These are phyloP conservation scores for Calocybe indica DNA, from an alignment of 768 basidiomycete species.

Conservation along the genomic window DNA sequence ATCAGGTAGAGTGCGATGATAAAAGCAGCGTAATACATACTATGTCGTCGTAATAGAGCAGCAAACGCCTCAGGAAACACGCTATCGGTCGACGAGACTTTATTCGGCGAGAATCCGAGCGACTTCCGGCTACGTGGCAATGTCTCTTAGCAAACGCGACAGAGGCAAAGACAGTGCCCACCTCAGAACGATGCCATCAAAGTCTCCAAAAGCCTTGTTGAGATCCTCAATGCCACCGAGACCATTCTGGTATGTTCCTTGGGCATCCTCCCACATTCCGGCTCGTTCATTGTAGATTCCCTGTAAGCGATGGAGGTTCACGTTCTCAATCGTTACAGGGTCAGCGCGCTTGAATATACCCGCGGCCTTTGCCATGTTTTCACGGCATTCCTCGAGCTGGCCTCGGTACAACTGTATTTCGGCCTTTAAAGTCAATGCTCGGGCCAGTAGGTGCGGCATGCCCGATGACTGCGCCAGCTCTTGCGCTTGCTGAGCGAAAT, in stretches of 20 bases:
- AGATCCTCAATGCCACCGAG: slow-evolving; percentile 57
- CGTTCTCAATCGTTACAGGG: slow-evolving; percentile 43
- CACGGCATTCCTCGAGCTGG: slow-evolving; percentile 49
- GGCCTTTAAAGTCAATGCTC: slow-evolving; percentile 60
- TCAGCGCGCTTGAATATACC: slow-evolving; percentile 38
- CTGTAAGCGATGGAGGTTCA: slow-evolving; percentile 48
- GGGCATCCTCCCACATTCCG: slow-evolving; percentile 39
- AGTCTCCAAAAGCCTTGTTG: slow-evolving; percentile 43
- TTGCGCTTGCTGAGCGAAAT: slow-evolving; percentile 74
- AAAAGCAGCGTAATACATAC: slow-evolving; percentile 33
- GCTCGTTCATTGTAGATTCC: slow-evolving; percentile 46
- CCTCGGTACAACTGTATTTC: slow-evolving; percentile 68
- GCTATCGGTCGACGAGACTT: slow-evolving; percentile 31
- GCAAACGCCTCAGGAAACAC: slow-evolving; percentile 59
- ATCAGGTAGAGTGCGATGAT: not conserved
- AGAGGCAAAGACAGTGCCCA: slow-evolving; percentile 18
- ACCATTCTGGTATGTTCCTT: slow-evolving; percentile 49
- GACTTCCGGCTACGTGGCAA: slow-evolving; percentile 37
- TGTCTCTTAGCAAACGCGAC: slow-evolving; percentile 3
- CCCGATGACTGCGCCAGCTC: slow-evolving; percentile 66
- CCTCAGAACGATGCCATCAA: slow-evolving; percentile 44
- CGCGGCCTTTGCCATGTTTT: slow-evolving; percentile 45
- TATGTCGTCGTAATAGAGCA: slow-evolving; percentile 57
- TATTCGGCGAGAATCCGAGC: slow-evolving; percentile 26
- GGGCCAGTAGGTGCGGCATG: slow-evolving; percentile 55